Conservation (phyloP, 805 yeast genomes). For the Lachancea thermotolerans region DNA sequence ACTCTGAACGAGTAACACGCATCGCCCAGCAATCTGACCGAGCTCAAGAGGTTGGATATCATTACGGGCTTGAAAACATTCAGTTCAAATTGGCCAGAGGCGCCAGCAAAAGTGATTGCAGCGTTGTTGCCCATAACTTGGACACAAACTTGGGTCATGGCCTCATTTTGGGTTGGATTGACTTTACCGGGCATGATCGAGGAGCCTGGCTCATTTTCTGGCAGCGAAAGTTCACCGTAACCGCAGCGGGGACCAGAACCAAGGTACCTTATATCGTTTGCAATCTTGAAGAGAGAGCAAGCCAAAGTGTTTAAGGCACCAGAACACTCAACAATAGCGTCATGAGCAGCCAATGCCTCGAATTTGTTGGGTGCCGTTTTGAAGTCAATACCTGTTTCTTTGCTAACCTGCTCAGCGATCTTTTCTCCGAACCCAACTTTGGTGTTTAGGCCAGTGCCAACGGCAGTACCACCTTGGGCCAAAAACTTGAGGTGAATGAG, state of each 20-base stretch:
- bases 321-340: conserved; percentile 94
- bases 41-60: conserved; percentile 83
- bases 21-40: conserved; percentile 84
- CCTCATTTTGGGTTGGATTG: conserved; percentile 98
- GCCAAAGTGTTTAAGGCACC: conserved; percentile 97
- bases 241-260: conserved; percentile 99
- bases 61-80: conserved; percentile 96
- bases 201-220: conserved; percentile 99
- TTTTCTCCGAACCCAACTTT: conserved; percentile 80
- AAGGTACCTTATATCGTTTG: conserved; percentile 94
- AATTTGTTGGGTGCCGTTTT: conserved; percentile 97
- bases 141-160: conserved; percentile 94
- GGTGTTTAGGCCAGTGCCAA: conserved; percentile 97
- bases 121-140: conserved; percentile 97
- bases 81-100: conserved; percentile 97
- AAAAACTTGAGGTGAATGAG: conserved; percentile 71
- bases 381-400: conserved; percentile 83
- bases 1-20: conserved; percentile 84
- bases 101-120: conserved; percentile 94
- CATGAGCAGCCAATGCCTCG: conserved; percentile 98
- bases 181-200: conserved; percentile 99
- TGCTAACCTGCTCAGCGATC: conserved; percentile 79
- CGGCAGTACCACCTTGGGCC: conserved; percentile 99
- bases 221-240: conserved; percentile 89
- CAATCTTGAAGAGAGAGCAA: conserved; percentile 88